Evolutionary conservation across 2,329 filamentous ascomycete species (phyloP), one percentile per base, ranked within the genome.

Genomic region (Colletotrichum orbiculare): DNA sequence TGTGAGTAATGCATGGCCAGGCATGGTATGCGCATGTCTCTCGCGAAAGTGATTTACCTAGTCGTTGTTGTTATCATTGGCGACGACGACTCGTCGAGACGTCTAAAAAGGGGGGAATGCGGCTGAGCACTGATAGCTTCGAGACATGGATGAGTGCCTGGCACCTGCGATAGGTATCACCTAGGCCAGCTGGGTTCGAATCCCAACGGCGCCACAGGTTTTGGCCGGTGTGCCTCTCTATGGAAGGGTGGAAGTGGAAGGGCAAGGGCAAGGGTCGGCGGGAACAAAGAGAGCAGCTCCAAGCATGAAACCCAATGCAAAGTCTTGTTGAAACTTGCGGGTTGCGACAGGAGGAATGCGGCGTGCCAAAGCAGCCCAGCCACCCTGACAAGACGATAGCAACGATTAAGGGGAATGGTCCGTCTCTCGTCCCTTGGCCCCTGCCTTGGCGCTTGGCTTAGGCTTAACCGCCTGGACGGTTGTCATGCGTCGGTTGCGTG

Each of bases 271-370:
- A 17, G 17, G 17, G 35, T 42, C 33, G 46, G 33, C 33, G 38
- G 52, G 41, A 54, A 43, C 39, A 65, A 62, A 54, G 46, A 65
- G 41, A 38, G 15, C 34, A 25, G 25, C 25, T 25, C 46, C 46
- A 37, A 62, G 63, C 52, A 63, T 66, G 58, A 66, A 66, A 63
- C 63, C 52, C 47, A 62, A 53, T 63, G 63, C 52, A 52, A 60
- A 42, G 12, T 25, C 25, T 17, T 43, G 60, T 58, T 65, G 62
- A 65, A 65, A 65, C 62, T 53, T 62, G 62, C 45, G 57, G 62
- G 50, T 41, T 61, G 57, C 52, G 57, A 45, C 57, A 60, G 50
- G 41, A 6, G 43, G 34, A 15, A 37, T 62, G 46, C 25, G 25
- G 25, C 25, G 25, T 25, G 25, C 25, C 25, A 25, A 5, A 25